A percentile compares a stretch with the other conserved stretches of the same genome.
phyloP scores from a whole-genome alignment of 148 eudicot species.

The Silene conica region DNA sequence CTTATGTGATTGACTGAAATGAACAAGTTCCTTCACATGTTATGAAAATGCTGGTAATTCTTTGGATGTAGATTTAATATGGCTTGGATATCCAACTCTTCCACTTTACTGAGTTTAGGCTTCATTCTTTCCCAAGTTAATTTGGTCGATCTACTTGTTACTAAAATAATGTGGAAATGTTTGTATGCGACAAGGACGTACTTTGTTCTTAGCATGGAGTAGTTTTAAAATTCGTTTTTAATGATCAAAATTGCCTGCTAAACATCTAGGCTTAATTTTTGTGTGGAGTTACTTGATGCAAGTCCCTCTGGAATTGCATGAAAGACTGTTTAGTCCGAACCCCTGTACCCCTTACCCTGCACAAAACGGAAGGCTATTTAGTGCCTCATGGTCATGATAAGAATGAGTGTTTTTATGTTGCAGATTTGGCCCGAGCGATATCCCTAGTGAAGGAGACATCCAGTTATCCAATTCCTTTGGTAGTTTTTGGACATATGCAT shows the following conservation, averaged over 20 bases:
- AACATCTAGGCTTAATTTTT: neutral
- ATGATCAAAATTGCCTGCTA: neutral
- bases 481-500: conserved; percentile 96
- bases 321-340: neutral
- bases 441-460: conserved; percentile 53
- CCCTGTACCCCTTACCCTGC: neutral
- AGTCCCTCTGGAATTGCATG: neutral
- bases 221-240: neutral
- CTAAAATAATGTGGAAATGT: neutral
- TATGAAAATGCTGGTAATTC: neutral
- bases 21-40: neutral
- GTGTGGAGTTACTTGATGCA: neutral
- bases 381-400: neutral
- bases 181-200: neutral
- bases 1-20: conserved; percentile 4
- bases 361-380: neutral
- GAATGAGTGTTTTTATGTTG: conserved; percentile 15
- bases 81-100: neutral
- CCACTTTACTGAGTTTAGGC: neutral
- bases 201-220: neutral
- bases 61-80: neutral
- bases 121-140: neutral
- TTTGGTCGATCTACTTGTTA: neutral
- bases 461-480: conserved; percentile 53
- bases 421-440: conserved; percentile 76